These are phyloP conservation scores for Wickerhamomyces pijperi DNA, from an alignment of 805 yeast species.

Conservation along the genomic window DNA sequence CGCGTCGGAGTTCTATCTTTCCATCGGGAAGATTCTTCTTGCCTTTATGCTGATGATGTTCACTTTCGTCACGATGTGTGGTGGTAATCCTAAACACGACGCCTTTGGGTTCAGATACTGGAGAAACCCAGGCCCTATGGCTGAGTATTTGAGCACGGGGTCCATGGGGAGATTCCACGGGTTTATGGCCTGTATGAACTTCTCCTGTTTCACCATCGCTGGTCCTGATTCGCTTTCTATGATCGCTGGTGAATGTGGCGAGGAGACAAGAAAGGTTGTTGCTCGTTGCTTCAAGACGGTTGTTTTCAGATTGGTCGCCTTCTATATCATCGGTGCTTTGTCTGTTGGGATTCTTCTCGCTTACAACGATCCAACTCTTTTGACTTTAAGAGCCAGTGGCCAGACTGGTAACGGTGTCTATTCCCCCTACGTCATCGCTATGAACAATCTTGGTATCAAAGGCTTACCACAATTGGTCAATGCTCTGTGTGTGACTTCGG, in stretches of 20 bases:
- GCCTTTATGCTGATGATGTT: slow-evolving; percentile 61
- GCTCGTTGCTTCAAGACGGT: slow-evolving; percentile 68
- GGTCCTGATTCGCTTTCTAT: slow-evolving; percentile 78
- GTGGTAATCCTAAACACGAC: slow-evolving; percentile 68
- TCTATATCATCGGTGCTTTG: slow-evolving; percentile 56
- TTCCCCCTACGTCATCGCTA: slow-evolving; percentile 46
- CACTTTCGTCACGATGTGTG: slow-evolving; percentile 71
- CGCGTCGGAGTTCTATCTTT: slow-evolving; percentile 68
- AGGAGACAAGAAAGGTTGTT: slow-evolving; percentile 54
- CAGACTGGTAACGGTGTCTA: slow-evolving; percentile 31
- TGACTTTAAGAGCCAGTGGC: slow-evolving; percentile 30
- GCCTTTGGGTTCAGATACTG: slow-evolving; percentile 39
- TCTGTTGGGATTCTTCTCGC: slow-evolving; percentile 59
- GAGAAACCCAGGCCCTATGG: slow-evolving; percentile 40
- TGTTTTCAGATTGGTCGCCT: slow-evolving; percentile 43
- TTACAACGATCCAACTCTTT: slow-evolving; percentile 41
- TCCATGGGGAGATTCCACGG: slow-evolving; percentile 56
- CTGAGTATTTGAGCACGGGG: slow-evolving; percentile 42
- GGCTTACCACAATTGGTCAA: slow-evolving; percentile 37
- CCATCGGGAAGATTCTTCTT: slow-evolving; percentile 56
- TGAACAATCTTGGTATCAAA: slow-evolving; percentile 40
- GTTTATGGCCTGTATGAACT: slow-evolving; percentile 51
- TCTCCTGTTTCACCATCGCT: slow-evolving; percentile 65
- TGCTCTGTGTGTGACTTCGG: slow-evolving; percentile 42
- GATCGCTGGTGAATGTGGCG: slow-evolving; percentile 70